Base-by-base conservation (phyloP, 192 early-diverging fungal species). In the Thoreauomyces humboldtii region DNA sequence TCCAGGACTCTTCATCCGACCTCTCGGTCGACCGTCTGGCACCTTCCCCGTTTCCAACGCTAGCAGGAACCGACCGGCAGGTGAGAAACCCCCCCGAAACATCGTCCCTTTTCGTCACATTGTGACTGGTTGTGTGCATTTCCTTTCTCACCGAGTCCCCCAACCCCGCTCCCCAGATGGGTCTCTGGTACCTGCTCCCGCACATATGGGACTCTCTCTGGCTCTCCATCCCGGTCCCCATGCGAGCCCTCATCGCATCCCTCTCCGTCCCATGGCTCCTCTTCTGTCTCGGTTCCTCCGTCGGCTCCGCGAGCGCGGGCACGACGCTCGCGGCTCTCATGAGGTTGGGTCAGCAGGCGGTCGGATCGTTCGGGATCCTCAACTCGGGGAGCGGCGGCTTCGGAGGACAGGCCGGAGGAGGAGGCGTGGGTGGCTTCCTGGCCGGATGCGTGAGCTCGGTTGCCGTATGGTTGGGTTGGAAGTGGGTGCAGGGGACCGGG, bases 191-290 rank as follows among this genome's bases (percentile, higher is more conserved):
- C 34, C 63, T 65, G 0, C 48, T 65, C n/a, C 50, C 63, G 2
- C 63, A 65, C 63, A 65, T 65, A n/a, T 65, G 48, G 50, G 63
- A 65, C 51, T 55, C 63, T 6, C 63, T 65, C 1, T 65, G 52
- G 48, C 29, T 65, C 6, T 22, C 48, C 29, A 65, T 65, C 36
- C 63, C 63, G 27, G 51, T 25, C 17, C 50, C 50, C 22, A 21
- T 65, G 2, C 63, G 51, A n/a, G 36, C 33, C n/a, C 11, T 43
- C 7, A 65, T 65, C 27, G 63, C 63, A 37, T 65, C 63, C 34
- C 19, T 65, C 19, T 52, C 63, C 15, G 38, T 65, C 2, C 63
- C 63, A 0, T 65, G 46, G 15, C 48, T 65, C 7, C 25, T 65
- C 7, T 51, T 65, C 25, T 65, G 60, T 46, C 17, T 62, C 1